A percentile compares a stretch with the other conserved stretches of the same genome.
Evolutionary conservation across 495 filamentous ascomycete species (phyloP).

Genomic region (Talaromyces nanjingensis): DNA sequence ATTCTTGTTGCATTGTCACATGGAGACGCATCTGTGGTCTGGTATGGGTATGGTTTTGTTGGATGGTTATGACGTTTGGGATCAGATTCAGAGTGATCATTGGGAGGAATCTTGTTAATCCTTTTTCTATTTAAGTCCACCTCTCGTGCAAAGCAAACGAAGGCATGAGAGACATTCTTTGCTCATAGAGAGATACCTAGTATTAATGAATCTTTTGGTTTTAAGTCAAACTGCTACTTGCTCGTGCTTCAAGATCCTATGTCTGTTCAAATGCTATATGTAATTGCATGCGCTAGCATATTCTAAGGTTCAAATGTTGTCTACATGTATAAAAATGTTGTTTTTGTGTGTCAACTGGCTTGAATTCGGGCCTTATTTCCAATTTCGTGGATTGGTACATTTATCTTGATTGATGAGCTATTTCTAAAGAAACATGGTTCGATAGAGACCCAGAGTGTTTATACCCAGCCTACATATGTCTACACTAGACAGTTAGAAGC

Average conservation of each 20-base stretch:
- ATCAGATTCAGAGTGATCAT: constrained; percentile 27
- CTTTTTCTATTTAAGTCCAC: background rate
- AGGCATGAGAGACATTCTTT: background rate
- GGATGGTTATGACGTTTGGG: constrained; percentile 54
- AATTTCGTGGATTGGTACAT: too few species aligned
- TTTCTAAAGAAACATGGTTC: too few species aligned
- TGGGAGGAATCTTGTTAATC: constrained; percentile 4
- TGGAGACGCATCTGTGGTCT: constrained; percentile 48
- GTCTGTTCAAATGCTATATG: too few species aligned
- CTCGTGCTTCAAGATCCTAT: background rate
- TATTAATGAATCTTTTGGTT: background rate
- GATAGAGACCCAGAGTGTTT: too few species aligned
- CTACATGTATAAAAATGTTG: too few species aligned
- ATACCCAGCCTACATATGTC: too few species aligned
- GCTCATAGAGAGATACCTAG: background rate
- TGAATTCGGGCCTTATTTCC: too few species aligned
- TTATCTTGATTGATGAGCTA: too few species aligned
- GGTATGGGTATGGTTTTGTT: constrained; percentile 50
- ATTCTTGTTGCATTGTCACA: constrained; percentile 56
- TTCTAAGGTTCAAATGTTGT: too few species aligned
- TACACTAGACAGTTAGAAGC: too few species aligned
- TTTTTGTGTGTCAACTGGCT: too few species aligned
- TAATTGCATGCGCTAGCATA: too few species aligned
- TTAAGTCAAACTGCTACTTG: background rate
- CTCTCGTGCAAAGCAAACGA: background rate